These are phyloP conservation scores for Trichosporon sp. DNA, from an alignment of 1,284 basidiomycete species.

Conservation along the genomic window DNA sequence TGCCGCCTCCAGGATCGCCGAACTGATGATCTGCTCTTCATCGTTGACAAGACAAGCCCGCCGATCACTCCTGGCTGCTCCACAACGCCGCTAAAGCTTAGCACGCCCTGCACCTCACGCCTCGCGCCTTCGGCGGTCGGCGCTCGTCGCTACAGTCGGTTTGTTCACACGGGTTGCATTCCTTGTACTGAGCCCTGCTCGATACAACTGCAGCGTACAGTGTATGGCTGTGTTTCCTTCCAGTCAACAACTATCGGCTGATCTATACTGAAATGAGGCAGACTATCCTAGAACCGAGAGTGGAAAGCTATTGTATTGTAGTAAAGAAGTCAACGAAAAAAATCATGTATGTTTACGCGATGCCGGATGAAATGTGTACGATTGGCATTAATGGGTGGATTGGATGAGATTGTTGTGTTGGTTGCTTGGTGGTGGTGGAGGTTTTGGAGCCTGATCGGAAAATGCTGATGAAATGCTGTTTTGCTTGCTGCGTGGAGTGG, in stretches of 20 bases:
- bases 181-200: constrained; percentile 1
- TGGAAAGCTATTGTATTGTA: no score
- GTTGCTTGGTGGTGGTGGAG: neutral
- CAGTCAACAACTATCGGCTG: neutral
- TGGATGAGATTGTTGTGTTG: neutral
- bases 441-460: neutral
- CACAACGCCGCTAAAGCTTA: neutral
- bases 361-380: neutral
- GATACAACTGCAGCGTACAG: neutral
- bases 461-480: neutral
- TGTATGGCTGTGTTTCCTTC: neutral
- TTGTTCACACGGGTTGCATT: neutral
- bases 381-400: neutral
- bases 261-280: neutral
- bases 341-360: neutral
- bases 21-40: no score
- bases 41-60: no score
- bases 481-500: neutral
- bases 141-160: no score
- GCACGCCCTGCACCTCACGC: no score
- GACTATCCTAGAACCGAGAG: neutral
- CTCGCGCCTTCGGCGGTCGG: no score
- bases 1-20: no score
- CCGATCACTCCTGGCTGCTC: no score
- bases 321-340: no score